A percentile compares a stretch with the other conserved stretches of the same genome.
Conservation (phyloP, 805 yeast genomes). For the Zygoascus ofunaensis region DNA sequence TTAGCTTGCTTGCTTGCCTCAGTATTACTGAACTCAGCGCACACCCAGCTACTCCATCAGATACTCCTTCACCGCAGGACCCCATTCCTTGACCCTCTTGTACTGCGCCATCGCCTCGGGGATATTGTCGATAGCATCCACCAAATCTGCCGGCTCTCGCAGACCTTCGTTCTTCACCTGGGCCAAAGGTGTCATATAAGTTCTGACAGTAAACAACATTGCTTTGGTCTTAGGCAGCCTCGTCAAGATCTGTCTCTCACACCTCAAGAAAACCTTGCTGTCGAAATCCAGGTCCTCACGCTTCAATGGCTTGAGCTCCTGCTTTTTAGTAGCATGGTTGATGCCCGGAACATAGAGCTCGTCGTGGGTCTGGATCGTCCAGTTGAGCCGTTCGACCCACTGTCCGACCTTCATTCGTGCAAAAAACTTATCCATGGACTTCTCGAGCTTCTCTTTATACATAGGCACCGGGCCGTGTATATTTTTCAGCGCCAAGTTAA, state of each 20-base stretch:
- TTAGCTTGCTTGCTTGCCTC: too few species aligned
- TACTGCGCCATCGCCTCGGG: constrained; percentile 51
- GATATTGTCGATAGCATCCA: constrained; percentile 56
- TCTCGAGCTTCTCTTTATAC: constrained; percentile 44
- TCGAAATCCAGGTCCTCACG: constrained; percentile 31
- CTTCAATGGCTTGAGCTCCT: constrained; percentile 18
- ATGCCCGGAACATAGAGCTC: constrained; percentile 39
- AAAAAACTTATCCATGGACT: constrained; percentile 62
- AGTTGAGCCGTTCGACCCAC: constrained; percentile 55
- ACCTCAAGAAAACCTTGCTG: constrained; percentile 43
- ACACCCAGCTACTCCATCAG: too few species aligned
- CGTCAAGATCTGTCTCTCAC: constrained; percentile 51
- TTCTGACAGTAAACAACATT: constrained; percentile 45
- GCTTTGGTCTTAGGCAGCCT: constrained; percentile 42
- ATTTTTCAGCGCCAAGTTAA: constrained; percentile 45
- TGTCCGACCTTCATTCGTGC: constrained; percentile 43
- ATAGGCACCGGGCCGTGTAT: constrained; percentile 70
- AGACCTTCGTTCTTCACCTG: constrained; percentile 37
- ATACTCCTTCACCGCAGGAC: constrained; percentile 47
- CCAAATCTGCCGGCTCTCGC: constrained; percentile 38
- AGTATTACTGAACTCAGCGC: too few species aligned
- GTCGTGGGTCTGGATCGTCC: constrained; percentile 60
- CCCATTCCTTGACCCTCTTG: constrained; percentile 61
- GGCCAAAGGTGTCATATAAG: constrained; percentile 47
- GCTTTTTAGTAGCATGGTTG: constrained; percentile 34